Evolutionary conservation across 192 early-diverging fungal genomes (phyloP).

Genomic region (Rhizoclosmatium sp.): DNA sequence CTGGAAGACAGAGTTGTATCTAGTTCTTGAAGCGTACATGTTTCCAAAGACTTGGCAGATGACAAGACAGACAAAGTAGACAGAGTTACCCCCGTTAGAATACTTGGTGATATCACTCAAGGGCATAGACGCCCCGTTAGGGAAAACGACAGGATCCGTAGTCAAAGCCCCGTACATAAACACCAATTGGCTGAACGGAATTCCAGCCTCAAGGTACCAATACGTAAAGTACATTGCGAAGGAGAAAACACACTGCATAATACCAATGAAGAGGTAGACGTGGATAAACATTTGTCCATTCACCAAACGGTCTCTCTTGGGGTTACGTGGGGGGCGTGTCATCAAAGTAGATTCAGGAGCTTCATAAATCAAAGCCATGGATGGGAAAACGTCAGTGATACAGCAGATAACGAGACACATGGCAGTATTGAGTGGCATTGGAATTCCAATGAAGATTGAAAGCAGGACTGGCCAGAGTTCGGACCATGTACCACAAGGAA

Average conservation of each 20-base stretch:
- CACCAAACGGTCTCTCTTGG: constrained; percentile 67
- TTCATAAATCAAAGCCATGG: constrained; percentile 79
- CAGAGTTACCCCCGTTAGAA: constrained; percentile 7
- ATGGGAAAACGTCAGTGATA: constrained; percentile 69
- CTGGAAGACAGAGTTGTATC: constrained; percentile 64
- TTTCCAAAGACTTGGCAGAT: constrained; percentile 51
- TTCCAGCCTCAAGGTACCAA: constrained; percentile 2
- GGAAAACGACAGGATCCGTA: constrained; percentile 10
- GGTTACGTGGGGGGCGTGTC: constrained; percentile 71
- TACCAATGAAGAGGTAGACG: constrained; percentile 78
- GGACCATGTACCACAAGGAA: constrained; percentile 51
- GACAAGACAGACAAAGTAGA: constrained; percentile 36
- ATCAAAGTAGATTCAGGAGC: constrained; percentile 79
- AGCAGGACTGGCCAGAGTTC: constrained; percentile 81
- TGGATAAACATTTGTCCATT: constrained; percentile 72
- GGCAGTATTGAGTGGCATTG: constrained; percentile 78
- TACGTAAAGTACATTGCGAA: constrained; percentile 46
- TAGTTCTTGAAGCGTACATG: constrained; percentile 63
- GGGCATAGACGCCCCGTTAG: neutral
- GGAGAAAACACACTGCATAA: constrained; percentile 69
- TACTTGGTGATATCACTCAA: neutral
- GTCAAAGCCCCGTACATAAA: constrained; percentile 3
- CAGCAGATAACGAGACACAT: constrained; percentile 52
- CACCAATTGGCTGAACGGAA: constrained; percentile 10
- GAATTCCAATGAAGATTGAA: constrained; percentile 83